Percentiles rank a stretch among this genome's conserved stretches.
Evolutionary conservation across 2,329 filamentous ascomycete species (phyloP).

Genomic region (Aspergillus awamori): DNA sequence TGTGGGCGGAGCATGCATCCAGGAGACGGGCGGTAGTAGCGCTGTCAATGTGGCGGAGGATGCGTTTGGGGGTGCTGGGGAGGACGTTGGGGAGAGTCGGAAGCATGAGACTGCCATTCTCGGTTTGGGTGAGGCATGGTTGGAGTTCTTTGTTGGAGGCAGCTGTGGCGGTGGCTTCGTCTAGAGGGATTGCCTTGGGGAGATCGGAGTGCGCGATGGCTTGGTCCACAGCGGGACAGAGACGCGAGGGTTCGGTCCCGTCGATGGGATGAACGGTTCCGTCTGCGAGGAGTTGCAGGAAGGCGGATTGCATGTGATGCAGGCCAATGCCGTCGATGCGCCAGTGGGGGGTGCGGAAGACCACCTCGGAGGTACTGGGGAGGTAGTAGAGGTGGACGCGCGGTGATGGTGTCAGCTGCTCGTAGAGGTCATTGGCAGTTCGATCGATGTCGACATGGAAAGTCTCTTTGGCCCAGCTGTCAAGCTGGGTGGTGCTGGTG

Average conservation of each 20-base stretch:
- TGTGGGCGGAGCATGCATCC: background rate
- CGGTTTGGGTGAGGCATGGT: background rate
- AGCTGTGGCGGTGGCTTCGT: constrained; percentile 69
- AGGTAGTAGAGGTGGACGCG: background rate
- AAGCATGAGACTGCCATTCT: background rate
- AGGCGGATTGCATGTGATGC: background rate
- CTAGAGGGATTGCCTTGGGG: constrained; percentile 60
- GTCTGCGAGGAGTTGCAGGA: background rate
- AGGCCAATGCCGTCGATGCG: background rate
- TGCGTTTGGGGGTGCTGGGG: background rate
- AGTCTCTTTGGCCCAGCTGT: background rate
- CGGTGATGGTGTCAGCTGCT: background rate
- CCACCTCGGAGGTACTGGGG: background rate
- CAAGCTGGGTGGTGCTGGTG: background rate
- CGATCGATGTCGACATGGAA: background rate
- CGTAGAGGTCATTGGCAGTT: background rate
- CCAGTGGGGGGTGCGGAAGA: background rate
- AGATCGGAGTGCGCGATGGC: constrained; percentile 53
- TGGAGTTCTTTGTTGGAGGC: background rate
- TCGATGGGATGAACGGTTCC: background rate
- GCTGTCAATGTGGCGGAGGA: background rate
- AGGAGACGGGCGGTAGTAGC: background rate
- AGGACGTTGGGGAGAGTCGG: background rate
- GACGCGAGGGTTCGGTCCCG: background rate
- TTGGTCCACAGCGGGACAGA: constrained; percentile 26